Evolutionary conservation across 208 protist genomes (phyloP).

Genomic region (Angomonas ambiguus): DNA sequence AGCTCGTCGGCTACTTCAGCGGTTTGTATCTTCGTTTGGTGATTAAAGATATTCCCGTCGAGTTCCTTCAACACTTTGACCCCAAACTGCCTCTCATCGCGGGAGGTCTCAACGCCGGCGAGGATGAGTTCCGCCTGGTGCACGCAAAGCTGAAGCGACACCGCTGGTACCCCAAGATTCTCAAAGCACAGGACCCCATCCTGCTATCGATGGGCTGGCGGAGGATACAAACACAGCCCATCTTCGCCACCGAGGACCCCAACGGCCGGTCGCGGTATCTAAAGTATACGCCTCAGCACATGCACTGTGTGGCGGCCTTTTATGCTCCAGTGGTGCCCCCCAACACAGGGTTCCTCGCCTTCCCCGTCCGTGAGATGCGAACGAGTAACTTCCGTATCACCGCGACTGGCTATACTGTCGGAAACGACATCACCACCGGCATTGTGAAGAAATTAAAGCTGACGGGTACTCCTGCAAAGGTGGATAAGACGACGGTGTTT

Average conservation of each 20-base stretch:
- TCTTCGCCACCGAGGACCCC: slow-evolving; percentile 94
- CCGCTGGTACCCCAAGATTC: slow-evolving; percentile 97
- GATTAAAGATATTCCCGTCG: slow-evolving; percentile 91
- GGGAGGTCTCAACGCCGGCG: slow-evolving; percentile 92
- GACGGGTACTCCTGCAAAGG: slow-evolving; percentile 94
- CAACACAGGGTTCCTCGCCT: slow-evolving; percentile 95
- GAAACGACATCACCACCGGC: slow-evolving; percentile 88
- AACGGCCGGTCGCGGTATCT: slow-evolving; percentile 96
- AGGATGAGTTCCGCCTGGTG: slow-evolving; percentile 94
- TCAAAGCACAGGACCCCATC: slow-evolving; percentile 99
- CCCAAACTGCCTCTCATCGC: slow-evolving; percentile 85
- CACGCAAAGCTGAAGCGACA: slow-evolving; percentile 97
- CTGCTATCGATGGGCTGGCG: slow-evolving; percentile 99
- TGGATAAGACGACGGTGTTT: slow-evolving; percentile 98
- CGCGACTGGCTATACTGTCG: slow-evolving; percentile 96
- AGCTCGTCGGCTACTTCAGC: slow-evolving; percentile 90
- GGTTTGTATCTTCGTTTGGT: slow-evolving; percentile 97
- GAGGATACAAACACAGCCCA: slow-evolving; percentile 96
- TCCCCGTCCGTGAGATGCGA: slow-evolving; percentile 69
- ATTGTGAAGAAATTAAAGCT: slow-evolving; percentile 99
- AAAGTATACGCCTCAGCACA: slow-evolving; percentile 99
- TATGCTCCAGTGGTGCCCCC: slow-evolving; percentile 96
- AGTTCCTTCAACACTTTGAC: slow-evolving; percentile 95
- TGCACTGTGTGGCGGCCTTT: slow-evolving; percentile 98
- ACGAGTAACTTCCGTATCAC: slow-evolving; percentile 91